Conservation (phyloP, 257 asterid species). For the Nicotiana obtusifolia region DNA sequence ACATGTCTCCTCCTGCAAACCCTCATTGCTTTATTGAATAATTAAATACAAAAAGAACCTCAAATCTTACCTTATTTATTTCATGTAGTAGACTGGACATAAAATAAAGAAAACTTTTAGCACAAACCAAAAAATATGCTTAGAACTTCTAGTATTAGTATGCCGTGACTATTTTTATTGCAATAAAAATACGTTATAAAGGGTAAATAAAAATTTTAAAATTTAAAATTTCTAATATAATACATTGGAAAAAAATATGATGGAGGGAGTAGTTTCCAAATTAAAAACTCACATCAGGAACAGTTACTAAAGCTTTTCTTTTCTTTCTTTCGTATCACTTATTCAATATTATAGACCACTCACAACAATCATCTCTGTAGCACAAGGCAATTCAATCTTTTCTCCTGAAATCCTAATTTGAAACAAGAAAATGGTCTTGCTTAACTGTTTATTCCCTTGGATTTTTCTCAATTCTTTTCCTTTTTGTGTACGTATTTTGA, state of each 20-base stretch:
- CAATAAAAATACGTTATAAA: too few species aligned
- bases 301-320: background rate
- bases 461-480: background rate
- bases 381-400: background rate
- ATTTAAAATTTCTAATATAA: too few species aligned
- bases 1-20: background rate
- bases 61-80: too few species aligned
- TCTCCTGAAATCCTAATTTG: background rate
- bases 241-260: too few species aligned
- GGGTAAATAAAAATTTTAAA: too few species aligned
- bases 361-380: background rate
- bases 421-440: background rate
- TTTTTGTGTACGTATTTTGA: background rate
- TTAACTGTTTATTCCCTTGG: background rate
- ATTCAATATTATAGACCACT: background rate
- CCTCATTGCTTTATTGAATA: background rate
- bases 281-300: background rate
- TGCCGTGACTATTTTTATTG: too few species aligned
- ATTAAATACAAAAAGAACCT: too few species aligned
- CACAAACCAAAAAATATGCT: too few species aligned
- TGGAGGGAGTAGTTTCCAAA: background rate
- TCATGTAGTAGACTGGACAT: too few species aligned
- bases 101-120: too few species aligned
- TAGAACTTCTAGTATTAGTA: too few species aligned
- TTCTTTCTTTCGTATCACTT: background rate